These are phyloP conservation scores for Tetrahymena borealis DNA, from an alignment of 73 alveolate genomes.

Conservation along the genomic window DNA sequence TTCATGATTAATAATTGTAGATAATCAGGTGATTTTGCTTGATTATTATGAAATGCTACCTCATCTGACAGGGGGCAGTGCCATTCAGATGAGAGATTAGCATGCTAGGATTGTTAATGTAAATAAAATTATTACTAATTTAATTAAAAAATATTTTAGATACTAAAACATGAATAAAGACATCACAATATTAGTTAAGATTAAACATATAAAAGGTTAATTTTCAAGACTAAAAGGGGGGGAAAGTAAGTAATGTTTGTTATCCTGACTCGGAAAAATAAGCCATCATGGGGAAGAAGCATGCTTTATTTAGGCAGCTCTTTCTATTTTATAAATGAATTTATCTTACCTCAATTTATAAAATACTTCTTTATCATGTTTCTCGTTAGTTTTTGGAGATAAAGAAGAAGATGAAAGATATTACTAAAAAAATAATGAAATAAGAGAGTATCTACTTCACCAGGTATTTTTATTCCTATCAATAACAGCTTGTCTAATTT, in stretches of 20 bases:
- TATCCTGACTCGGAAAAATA: not conserved
- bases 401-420: not conserved
- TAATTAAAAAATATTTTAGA: not conserved
- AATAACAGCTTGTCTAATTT: not conserved
- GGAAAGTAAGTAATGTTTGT: not conserved
- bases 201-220: not conserved
- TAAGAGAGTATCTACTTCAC: not conserved
- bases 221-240: not conserved
- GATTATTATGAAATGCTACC: not conserved
- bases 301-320: not conserved
- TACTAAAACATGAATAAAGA: not conserved
- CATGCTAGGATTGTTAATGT: not conserved
- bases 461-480: not conserved
- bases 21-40: not conserved
- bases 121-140: not conserved
- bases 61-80: not conserved
- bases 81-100: slow-evolving; percentile 4
- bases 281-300: not conserved
- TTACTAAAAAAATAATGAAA: not conserved
- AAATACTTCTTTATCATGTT: not conserved
- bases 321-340: not conserved
- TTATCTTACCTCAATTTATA: not conserved
- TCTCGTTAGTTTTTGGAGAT: not conserved
- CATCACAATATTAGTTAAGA: not conserved
- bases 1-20: not conserved